A percentile compares a stretch with the other conserved stretches of the same genome.
Conservation (phyloP, 2,329 filamentous ascomycete species). For the Epichloe gansuensis region DNA sequence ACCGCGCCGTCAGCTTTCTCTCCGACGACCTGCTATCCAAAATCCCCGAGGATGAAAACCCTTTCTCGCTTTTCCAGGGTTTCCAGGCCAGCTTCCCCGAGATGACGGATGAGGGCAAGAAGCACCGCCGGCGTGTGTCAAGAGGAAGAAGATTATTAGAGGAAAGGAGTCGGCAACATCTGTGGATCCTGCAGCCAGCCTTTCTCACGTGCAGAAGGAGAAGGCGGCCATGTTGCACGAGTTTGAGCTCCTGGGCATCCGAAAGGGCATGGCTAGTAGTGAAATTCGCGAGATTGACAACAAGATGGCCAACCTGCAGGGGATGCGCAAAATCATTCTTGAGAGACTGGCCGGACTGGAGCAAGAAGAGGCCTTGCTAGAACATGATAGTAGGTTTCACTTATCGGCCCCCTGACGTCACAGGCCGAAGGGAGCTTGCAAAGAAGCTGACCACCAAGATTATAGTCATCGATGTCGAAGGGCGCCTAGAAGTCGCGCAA, state of each 20-base stretch:
- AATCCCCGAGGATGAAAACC: constrained; percentile 74
- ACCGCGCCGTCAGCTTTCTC: constrained; percentile 76
- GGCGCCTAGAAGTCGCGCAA: constrained; percentile 49
- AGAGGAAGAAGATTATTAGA: constrained; percentile 66
- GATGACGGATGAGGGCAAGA: constrained; percentile 55
- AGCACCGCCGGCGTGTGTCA: constrained; percentile 57
- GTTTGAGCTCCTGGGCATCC: constrained; percentile 79
- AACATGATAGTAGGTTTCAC: constrained; percentile 65
- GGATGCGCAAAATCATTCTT: constrained; percentile 84
- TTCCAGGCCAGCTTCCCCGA: constrained; percentile 83
- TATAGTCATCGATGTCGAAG: constrained; percentile 50
- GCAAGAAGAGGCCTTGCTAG: constrained; percentile 78
- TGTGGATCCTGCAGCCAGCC: constrained; percentile 48
- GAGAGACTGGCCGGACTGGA: constrained; percentile 78
- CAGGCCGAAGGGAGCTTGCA: not conserved
- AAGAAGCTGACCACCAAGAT: not conserved
- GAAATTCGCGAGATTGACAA: constrained; percentile 95
- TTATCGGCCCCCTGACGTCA: not conserved
- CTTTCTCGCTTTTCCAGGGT: constrained; percentile 90
- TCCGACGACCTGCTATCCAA: constrained; percentile 82
- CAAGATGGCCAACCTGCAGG: constrained; percentile 86
- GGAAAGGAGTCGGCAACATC: constrained; percentile 38
- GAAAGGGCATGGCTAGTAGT: constrained; percentile 95
- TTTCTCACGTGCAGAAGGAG: constrained; percentile 68
- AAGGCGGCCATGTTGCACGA: constrained; percentile 70